Base-by-base conservation (phyloP, 1,139 yeast species). In the Kazachstania sp. region DNA sequence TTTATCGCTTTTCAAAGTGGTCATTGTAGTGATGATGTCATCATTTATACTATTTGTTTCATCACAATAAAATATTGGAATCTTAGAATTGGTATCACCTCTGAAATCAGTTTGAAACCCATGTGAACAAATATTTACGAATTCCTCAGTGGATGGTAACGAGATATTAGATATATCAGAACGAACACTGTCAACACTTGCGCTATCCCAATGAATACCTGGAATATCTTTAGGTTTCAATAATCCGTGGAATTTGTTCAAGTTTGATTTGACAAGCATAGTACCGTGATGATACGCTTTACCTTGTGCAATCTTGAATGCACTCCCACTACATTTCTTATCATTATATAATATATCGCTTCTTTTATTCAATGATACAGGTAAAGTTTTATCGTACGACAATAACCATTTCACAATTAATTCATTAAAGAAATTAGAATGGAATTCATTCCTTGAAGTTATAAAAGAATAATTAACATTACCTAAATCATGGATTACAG, bases 261-360 rank as follows among this genome's bases (percentile, higher is more conserved):
- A 67, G 43, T 80, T 71, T 49, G 95, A 81, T 47, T 77, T 70
- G 18, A 94, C 69, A 12, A 94, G 71, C 97, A 94, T 87, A 0
- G 99, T 94, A 0, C 97, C 98, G 67, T 94, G 99, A 63, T 94
- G 98, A 55, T 90, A 84, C 2, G 95, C 83, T 55, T 79, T 80
- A 0, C 95, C 94, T 45, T 78, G 77, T 11, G 95, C 81, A 18
- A 94, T 73, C 60, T 90, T 92, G 65, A 78, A 90, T 0, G 97
- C 97, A 12, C 95, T 84, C 0, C 97, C 97, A 57, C 95, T 83
- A 4, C 90, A 78, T 58, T 90, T 90, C 34, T 69, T 67, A 15
- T 64, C 68, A 3, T 63, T 64, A 3, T 67, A 70, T 7, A 66
- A 75, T 35, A 92, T 81, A 63, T 92, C 98, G 37, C 95, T 94